Percentiles rank a stretch among this genome's conserved stretches.
Evolutionary conservation across 2,329 filamentous ascomycete species (phyloP).

Genomic region (Neonectria magnoliae): DNA sequence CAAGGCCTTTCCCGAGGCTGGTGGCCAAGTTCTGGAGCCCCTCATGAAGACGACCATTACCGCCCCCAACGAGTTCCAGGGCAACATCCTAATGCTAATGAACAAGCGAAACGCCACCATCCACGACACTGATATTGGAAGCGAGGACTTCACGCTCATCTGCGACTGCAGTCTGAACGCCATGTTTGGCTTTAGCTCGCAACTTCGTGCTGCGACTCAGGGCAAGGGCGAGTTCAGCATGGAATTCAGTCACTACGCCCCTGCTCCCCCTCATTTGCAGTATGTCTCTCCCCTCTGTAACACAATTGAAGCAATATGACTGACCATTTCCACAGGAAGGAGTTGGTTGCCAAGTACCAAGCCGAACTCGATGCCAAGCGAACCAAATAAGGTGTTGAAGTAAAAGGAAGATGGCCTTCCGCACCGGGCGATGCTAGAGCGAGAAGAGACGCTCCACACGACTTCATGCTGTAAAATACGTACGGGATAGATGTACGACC

Average conservation of each 20-base stretch:
- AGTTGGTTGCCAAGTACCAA: slow-evolving; percentile 67
- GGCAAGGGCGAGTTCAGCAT: slow-evolving; percentile 99
- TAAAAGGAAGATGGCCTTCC: slow-evolving; percentile 8
- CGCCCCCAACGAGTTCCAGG: slow-evolving; percentile 96
- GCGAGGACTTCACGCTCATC: slow-evolving; percentile 91
- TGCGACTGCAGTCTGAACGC: slow-evolving; percentile 94
- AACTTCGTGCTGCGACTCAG: slow-evolving; percentile 92
- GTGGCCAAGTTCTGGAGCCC: slow-evolving; percentile 89
- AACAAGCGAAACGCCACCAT: slow-evolving; percentile 98
- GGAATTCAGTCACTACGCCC: slow-evolving; percentile 97
- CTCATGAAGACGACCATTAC: slow-evolving; percentile 99
- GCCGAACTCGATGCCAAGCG: slow-evolving; percentile 68
- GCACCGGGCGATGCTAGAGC: slow-evolving; percentile 17
- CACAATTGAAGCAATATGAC: not conserved
- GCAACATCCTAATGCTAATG: slow-evolving; percentile 90
- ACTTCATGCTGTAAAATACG: slow-evolving; percentile 38
- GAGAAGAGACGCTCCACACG: slow-evolving; percentile 14
- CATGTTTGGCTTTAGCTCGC: slow-evolving; percentile 97
- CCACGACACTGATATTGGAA: slow-evolving; percentile 91
- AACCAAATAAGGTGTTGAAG: slow-evolving; percentile 55
- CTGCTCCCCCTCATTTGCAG: slow-evolving; percentile 89
- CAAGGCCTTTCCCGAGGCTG: slow-evolving; percentile 85
- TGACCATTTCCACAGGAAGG: slow-evolving; percentile 56
- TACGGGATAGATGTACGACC: slow-evolving; percentile 35
- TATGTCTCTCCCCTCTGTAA: slow-evolving; percentile 57